Conservation (phyloP, 345 rosid genomes). For the Aquilaria yunnanensis region DNA sequence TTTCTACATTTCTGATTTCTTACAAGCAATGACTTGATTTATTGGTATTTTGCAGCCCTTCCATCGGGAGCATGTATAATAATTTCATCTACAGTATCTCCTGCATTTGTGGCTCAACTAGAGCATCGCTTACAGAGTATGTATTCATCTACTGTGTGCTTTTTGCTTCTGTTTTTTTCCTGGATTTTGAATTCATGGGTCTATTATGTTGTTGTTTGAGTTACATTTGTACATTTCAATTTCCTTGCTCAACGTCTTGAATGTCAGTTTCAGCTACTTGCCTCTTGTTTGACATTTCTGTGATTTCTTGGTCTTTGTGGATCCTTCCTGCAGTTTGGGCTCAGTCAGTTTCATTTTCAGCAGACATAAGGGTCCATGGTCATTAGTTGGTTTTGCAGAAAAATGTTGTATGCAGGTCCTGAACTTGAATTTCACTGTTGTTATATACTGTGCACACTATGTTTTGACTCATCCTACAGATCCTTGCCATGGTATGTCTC, state of each 20-base stretch:
- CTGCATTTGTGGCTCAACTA: conserved; percentile 65
- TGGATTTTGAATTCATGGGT: background rate
- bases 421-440: too few relatives aligned
- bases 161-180: background rate
- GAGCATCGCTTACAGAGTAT: conserved; percentile 70
- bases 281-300: too few relatives aligned
- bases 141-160: conserved; percentile 15
- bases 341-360: too few relatives aligned
- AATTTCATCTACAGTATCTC: conserved; percentile 93
- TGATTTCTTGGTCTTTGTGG: too few relatives aligned
- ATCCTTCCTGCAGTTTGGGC: too few relatives aligned
- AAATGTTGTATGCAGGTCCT: too few relatives aligned
- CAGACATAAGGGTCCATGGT: too few relatives aligned
- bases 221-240: background rate
- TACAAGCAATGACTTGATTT: conserved; percentile 19
- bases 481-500: too few relatives aligned
- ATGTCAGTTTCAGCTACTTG: too few relatives aligned
- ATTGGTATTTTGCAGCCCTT: conserved; percentile 42
- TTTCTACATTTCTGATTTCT: conserved; percentile 9
- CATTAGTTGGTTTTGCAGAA: too few relatives aligned
- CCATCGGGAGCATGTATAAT: conserved; percentile 68
- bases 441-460: too few relatives aligned
- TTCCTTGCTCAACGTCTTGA: background rate
- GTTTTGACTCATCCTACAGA: too few relatives aligned
- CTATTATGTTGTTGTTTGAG: conserved; percentile 5